Conservation (phyloP, 768 basidiomycete genomes). For the Ramaria sp. region DNA sequence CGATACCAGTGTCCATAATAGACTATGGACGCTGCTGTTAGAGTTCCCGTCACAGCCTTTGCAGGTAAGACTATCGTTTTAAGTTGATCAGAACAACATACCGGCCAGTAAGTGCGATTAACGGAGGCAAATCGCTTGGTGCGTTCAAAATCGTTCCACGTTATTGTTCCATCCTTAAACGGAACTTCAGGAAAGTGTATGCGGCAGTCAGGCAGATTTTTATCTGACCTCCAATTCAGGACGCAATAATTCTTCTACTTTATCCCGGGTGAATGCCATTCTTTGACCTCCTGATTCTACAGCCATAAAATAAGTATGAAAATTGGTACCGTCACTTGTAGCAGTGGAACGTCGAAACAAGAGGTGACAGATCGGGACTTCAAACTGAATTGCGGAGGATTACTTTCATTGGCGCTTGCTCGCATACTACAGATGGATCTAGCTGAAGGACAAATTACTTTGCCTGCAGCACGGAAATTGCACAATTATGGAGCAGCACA, state of each 20-base stretch:
- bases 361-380: too few relatives aligned
- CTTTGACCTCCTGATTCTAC: too few relatives aligned
- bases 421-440: too few relatives aligned
- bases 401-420: too few relatives aligned
- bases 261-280: not conserved
- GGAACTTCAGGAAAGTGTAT: not conserved
- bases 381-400: too few relatives aligned
- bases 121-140: conserved; percentile 2
- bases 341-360: too few relatives aligned
- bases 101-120: not conserved
- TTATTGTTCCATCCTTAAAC: conserved; percentile 2
- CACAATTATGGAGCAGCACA: not conserved
- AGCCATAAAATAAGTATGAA: too few relatives aligned
- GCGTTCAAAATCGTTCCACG: conserved; percentile 4
- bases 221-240: not conserved
- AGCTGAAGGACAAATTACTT: not conserved
- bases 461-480: not conserved
- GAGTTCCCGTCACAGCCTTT: not conserved
- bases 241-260: not conserved
- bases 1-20: conserved; percentile 8
- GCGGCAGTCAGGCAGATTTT: not conserved
- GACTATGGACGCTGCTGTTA: not conserved
- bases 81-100: not conserved
- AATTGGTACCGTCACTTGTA: too few relatives aligned
- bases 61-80: not conserved